Conservation (phyloP, 495 filamentous ascomycete genomes). For the Podospora bellae-mahoneyi region DNA sequence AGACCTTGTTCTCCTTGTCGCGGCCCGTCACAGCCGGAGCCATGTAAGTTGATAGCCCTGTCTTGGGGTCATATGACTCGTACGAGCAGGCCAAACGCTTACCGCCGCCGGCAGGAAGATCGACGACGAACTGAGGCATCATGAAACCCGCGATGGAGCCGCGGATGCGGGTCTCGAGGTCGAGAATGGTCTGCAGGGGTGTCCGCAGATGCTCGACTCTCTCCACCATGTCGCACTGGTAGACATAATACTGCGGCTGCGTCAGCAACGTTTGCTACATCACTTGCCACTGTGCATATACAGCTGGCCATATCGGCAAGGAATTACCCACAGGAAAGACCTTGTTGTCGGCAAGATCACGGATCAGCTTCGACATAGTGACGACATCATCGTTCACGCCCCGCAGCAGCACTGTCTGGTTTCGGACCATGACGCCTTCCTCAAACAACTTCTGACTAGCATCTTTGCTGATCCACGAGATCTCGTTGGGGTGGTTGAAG, state of each 20-base stretch:
- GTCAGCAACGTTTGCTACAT: constrained; percentile 14
- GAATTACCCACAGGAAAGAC: constrained; percentile 48
- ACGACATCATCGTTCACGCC: constrained; percentile 54
- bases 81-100: constrained; percentile 54
- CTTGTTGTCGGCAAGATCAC: constrained; percentile 50
- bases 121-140: constrained; percentile 58
- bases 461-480: constrained; percentile 54
- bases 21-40: constrained; percentile 50
- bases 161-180: constrained; percentile 51
- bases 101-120: constrained; percentile 58
- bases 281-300: background rate
- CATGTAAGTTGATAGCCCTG: constrained; percentile 50
- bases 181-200: constrained; percentile 53
- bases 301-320: background rate
- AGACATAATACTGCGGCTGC: constrained; percentile 51
- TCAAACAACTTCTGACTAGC: constrained; percentile 49
- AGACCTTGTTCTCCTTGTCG: constrained; percentile 46
- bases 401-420: constrained; percentile 52
- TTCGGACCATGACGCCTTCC: constrained; percentile 50
- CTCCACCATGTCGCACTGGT: constrained; percentile 57
- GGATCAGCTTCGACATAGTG: constrained; percentile 51
- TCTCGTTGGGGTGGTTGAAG: constrained; percentile 59
- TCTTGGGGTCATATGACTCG: constrained; percentile 48
- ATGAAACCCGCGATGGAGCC: constrained; percentile 59
- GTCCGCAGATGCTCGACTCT: constrained; percentile 59